Evolutionary conservation across 2,329 filamentous ascomycete species (phyloP), one percentile per base, ranked within the genome.

Genomic region (Aureobasidium vineae): DNA sequence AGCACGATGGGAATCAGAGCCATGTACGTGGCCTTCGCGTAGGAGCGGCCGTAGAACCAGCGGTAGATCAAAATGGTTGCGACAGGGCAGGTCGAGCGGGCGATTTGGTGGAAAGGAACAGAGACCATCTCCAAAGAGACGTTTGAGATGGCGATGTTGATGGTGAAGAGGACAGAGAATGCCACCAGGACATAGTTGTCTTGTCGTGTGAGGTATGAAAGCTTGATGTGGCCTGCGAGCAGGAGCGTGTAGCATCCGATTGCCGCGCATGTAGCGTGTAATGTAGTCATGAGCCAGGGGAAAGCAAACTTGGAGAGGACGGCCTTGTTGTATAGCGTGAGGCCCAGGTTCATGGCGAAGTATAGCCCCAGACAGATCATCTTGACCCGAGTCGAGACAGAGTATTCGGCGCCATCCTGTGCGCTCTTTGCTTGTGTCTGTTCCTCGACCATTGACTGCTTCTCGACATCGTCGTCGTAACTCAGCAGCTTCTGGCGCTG

Each of bases 31-130:
- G 81, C 77, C 38, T 72, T 79, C 67, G 82, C 80, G 75, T 87
- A 88, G 21, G 79, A 81, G 64, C 84, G 82, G 68, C 78, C 75
- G 73, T 84, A 87, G 72, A 81, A 81, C 60, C 84, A 72, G 61
- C 84, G 83, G 78, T 85, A 87, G 73, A 88, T 86, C 69, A 86
- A 74, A 66, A 87, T 83, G 63, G 86, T 86, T 73, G 87, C 85
- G 71, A 87, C 81, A 33, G 86, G 86, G 68, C 82, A 84, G 23
- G 85, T 84, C 68, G 86, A 86, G 69, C 86, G 82, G 75, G 88
- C 83, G 67, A 86, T 85, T 74, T 88, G 86, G 75, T 88, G 86
- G 75, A 88, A 88, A 2, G 86, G 84, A n/a, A 88, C 84, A 0
- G 86, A 87, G 43, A 86, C 85, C 81, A 86, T 73, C 71, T 74